Percentiles rank a stretch among this genome's conserved stretches.
phyloP scores from a whole-genome alignment of 352 stramenopile species.

The Phytophthora ohioensis region DNA sequence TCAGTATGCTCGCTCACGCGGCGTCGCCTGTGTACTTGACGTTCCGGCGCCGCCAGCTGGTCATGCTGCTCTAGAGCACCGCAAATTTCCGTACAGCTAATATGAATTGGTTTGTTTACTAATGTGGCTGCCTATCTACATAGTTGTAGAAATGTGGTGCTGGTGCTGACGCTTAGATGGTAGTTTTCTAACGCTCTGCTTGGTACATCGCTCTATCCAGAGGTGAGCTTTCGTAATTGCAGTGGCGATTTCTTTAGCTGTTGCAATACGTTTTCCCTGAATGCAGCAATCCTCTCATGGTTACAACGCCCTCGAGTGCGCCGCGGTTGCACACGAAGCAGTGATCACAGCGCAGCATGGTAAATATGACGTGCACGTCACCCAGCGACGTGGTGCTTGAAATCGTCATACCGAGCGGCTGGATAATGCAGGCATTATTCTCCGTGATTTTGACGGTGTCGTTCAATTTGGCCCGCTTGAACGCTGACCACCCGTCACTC shows the following conservation, averaged over 20 bases:
- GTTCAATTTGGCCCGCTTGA: conserved; percentile 58
- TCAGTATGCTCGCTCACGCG: conserved; percentile 80
- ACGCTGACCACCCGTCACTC: conserved; percentile 59
- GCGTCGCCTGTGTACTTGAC: conserved; percentile 88
- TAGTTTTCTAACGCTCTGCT: no score
- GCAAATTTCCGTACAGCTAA: conserved; percentile 14
- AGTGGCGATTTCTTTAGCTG: conserved; percentile 4
- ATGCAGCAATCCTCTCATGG: conserved; percentile 64
- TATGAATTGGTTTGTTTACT: conserved; percentile 29
- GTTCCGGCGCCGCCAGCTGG: conserved; percentile 70
- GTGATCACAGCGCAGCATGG: conserved; percentile 86
- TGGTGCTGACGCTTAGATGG: neutral
- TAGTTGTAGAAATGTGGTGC: neutral
- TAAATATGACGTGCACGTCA: conserved; percentile 88
- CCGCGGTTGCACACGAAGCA: conserved; percentile 86
- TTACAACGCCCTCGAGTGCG: conserved; percentile 78
- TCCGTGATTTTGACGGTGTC: conserved; percentile 70
- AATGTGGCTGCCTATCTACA: conserved; percentile 7
- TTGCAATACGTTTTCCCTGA: conserved; percentile 45
- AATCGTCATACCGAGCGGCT: conserved; percentile 73
- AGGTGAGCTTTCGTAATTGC: no score
- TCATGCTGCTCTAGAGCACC: conserved; percentile 65
- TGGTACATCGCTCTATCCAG: no score
- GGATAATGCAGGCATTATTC: conserved; percentile 58
- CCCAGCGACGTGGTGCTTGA: conserved; percentile 77